phyloP scores from a whole-genome alignment of 305 asterid species.

The Ilex paraguariensis region DNA sequence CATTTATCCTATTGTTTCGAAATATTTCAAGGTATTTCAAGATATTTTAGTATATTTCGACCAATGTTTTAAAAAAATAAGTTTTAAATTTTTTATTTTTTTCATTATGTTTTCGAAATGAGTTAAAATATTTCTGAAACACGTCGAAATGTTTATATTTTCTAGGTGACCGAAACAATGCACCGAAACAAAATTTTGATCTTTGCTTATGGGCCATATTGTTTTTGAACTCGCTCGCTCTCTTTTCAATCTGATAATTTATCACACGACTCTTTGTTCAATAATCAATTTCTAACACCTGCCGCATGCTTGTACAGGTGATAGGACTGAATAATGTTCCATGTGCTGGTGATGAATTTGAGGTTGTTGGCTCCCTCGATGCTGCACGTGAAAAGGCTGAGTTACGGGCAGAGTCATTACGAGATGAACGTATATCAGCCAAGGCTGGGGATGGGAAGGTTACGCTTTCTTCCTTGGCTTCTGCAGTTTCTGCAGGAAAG shows the following conservation, averaged over 20 bases:
- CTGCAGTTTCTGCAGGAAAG: conserved; percentile 86
- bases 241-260: conserved; percentile 3
- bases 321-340: conserved; percentile 92
- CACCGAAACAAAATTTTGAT: no score
- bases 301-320: conserved; percentile 48
- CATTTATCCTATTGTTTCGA: no score
- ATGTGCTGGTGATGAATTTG: conserved; percentile 96
- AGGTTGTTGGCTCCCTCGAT: conserved; percentile 83
- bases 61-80: no score
- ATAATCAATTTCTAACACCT: conserved; percentile 9
- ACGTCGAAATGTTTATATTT: no score
- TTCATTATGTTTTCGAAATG: no score
- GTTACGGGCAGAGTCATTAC: conserved; percentile 53
- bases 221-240: background rate
- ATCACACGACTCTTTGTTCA: conserved; percentile 7
- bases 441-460: conserved; percentile 96
- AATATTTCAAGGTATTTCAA: no score
- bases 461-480: conserved; percentile 90
- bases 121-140: no score
- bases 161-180: no score
- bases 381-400: conserved; percentile 82
- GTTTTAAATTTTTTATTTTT: no score
- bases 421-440: conserved; percentile 76
- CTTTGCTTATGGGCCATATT: no score
- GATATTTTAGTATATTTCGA: no score